Conservation (phyloP, 192 early-diverging fungal genomes). For the Coemansia sp. region DNA sequence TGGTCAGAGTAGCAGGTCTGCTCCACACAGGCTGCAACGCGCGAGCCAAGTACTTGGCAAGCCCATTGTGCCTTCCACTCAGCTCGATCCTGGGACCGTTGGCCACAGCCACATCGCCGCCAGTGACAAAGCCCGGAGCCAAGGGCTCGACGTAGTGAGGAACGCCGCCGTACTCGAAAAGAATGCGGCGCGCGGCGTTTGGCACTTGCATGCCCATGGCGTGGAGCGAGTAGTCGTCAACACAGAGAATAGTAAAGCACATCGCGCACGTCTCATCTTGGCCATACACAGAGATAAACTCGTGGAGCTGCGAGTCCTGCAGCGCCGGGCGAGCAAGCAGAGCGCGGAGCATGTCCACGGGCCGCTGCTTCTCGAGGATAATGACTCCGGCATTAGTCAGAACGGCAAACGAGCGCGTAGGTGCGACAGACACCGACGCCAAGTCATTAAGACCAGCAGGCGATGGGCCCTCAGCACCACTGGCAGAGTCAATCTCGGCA, state of each 20-base stretch:
- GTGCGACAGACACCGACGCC: slow-evolving; percentile 56
- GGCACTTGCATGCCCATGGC: slow-evolving; percentile 29
- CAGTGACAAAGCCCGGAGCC: neutral
- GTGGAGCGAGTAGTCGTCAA: slow-evolving; percentile 15
- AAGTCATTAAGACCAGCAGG: slow-evolving; percentile 61
- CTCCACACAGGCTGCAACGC: slow-evolving; percentile 77
- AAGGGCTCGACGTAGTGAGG: slow-evolving; percentile 31
- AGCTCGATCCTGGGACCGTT: slow-evolving; percentile 48
- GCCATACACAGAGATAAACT: slow-evolving; percentile 62
- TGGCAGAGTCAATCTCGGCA: slow-evolving; percentile 49
- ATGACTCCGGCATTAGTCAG: slow-evolving; percentile 75
- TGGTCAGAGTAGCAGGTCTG: slow-evolving; percentile 19
- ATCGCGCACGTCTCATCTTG: slow-evolving; percentile 78
- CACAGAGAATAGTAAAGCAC: slow-evolving; percentile 74
- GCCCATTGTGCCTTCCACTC: slow-evolving; percentile 73
- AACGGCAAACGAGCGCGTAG: slow-evolving; percentile 66
- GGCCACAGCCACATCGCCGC: neutral
- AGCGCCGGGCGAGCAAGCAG: slow-evolving; percentile 55
- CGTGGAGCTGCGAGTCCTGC: slow-evolving; percentile 41
- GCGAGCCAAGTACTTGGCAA: slow-evolving; percentile 74
- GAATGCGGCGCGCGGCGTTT: slow-evolving; percentile 25
- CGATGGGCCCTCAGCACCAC: neutral
- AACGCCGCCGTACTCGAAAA: slow-evolving; percentile 53
- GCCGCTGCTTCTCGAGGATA: slow-evolving; percentile 70
- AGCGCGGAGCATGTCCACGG: slow-evolving; percentile 69